Evolutionary conservation across 305 asterid species (phyloP), one percentile per base, ranked within the genome.

Genomic region (Lippia alba): DNA sequence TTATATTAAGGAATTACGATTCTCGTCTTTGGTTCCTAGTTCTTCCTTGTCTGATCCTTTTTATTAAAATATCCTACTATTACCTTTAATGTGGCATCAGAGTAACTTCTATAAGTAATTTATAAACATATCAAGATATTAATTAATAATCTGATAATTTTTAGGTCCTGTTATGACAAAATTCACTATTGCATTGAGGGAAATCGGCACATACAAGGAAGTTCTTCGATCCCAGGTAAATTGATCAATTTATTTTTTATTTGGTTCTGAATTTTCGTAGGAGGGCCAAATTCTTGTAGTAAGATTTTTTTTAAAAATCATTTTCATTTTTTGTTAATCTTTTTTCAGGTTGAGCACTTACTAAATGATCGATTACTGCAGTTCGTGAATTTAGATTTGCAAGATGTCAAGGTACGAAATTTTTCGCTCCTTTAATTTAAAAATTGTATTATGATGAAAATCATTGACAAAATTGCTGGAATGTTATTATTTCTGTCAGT

Each of bases 181-280:
- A 83, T 91, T 96, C 73, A 92, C 99, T 48, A 96, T 96, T 75
- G 99, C 99, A 24, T 84, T 96, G 83, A 86, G 98, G 85, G 98
- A 96, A 82, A 96, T 96, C 48, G 99, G 99, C 64, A 96, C 97
- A 14, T 96, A 96, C 80, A 96, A 96, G 82, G 98, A 96, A 89
- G 99, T 96, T 79, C 98, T 96, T 81, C 90, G 99, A 81, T 96
- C 99, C 71, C 99, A 96, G 97, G 99, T 96, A 76, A 75, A 67
- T 19, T 79, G 36, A 60, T 61, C 59, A 70, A 24, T 67, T 44
- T 56, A 41, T 32, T 72, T 56, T 70, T 41, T 46, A 10, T 46
- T 57, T 39, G 8, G 49, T 8, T 8, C 12, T 44, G 8, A 11
- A 44, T 44, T 6, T 44, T 44, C 1, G 5, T 36, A 8, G 41